Conservation (phyloP, 805 yeast species). For the Kluyveromyces nonfermentans region DNA sequence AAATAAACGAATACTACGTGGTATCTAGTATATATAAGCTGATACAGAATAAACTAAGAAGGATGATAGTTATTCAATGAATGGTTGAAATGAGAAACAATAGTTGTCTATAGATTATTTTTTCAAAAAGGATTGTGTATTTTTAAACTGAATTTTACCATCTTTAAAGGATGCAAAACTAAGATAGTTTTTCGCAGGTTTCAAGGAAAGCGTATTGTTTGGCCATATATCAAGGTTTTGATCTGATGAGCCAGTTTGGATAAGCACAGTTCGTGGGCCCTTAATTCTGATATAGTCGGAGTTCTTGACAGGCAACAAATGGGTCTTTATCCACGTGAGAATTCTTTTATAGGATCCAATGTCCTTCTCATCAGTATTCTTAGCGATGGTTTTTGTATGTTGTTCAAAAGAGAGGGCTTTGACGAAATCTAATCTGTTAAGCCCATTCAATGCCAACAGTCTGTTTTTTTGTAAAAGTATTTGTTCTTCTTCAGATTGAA, state of each 20-base stretch:
- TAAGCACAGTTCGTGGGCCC: constrained; percentile 28
- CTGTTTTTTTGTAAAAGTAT: constrained; percentile 23
- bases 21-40: too few species aligned
- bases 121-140: constrained; percentile 14
- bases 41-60: too few species aligned
- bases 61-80: too few species aligned
- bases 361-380: not conserved
- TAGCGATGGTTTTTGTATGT: not conserved
- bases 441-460: constrained; percentile 25
- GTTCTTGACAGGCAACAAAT: not conserved
- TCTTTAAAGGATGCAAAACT: constrained; percentile 18
- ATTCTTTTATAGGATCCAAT: not conserved
- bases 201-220: constrained; percentile 2
- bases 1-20: too few species aligned
- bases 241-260: constrained; percentile 15
- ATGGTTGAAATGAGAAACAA: too few species aligned
- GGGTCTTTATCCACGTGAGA: not conserved
- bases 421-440: constrained; percentile 20
- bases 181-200: constrained; percentile 11
- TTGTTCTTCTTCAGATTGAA: constrained; percentile 18
- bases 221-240: constrained; percentile 1
- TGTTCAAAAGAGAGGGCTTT: constrained; percentile 14
- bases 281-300: constrained; percentile 16
- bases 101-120: too few species aligned
- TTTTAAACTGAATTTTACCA: constrained; percentile 15